phyloP scores from a whole-genome alignment of 306 rosid species.

The Medicago lupulina region DNA sequence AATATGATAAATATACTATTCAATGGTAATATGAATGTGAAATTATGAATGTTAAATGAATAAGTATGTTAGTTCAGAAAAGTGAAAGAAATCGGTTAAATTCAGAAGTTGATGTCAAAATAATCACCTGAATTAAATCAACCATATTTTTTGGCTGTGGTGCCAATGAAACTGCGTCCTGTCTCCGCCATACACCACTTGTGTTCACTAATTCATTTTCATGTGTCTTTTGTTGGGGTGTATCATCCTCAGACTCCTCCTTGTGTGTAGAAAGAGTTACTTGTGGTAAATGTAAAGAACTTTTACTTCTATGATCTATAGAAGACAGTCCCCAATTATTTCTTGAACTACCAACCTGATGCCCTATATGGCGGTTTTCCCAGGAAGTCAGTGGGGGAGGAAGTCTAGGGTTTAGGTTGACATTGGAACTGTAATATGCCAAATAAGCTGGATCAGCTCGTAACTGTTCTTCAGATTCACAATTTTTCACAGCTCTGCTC shows the following conservation, averaged over 20 bases:
- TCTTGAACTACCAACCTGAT: slow-evolving; percentile 58
- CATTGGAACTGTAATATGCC: slow-evolving; percentile 59
- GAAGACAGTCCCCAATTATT: slow-evolving; percentile 52
- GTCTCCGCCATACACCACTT: slow-evolving; percentile 44
- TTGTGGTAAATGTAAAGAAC: slow-evolving; percentile 57
- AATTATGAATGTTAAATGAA: background rate
- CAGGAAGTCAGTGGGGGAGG: slow-evolving; percentile 67
- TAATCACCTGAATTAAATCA: slow-evolving; percentile 65
- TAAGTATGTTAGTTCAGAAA: background rate
- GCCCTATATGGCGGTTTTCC: slow-evolving; percentile 62
- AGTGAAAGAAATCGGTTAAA: slow-evolving; percentile 9
- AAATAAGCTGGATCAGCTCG: slow-evolving; percentile 61
- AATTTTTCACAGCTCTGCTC: slow-evolving; percentile 53
- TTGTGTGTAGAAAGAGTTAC: slow-evolving; percentile 69
- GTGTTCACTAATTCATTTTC: slow-evolving; percentile 52
- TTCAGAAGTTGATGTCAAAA: slow-evolving; percentile 33
- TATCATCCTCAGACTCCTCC: slow-evolving; percentile 69
- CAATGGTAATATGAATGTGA: background rate
- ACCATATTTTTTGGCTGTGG: slow-evolving; percentile 53
- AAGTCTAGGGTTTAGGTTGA: slow-evolving; percentile 73
- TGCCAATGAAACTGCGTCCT: slow-evolving; percentile 45
- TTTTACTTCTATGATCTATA: slow-evolving; percentile 61
- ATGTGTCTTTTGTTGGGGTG: slow-evolving; percentile 55
- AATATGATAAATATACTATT: background rate
- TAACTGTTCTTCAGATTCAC: slow-evolving; percentile 58